These are phyloP conservation scores for Termitomyces sp. DNA, from an alignment of 768 basidiomycete genomes.

Conservation along the genomic window DNA sequence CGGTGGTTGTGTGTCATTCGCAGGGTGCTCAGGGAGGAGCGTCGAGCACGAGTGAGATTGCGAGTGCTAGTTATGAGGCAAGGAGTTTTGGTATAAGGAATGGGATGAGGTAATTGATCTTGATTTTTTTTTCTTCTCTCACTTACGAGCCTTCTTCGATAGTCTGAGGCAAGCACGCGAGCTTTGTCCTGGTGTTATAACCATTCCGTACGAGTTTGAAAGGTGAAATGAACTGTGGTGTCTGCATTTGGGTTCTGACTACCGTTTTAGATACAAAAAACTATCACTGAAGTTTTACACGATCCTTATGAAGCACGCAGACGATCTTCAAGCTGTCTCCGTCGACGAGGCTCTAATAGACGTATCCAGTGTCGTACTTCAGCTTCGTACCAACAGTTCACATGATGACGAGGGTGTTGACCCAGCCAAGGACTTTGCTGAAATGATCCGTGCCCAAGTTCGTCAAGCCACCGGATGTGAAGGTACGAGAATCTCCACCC, in stretches of 20 bases:
- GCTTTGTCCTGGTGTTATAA: slow-evolving; percentile 69
- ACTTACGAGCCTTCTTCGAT: not conserved
- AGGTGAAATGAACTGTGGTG: slow-evolving; percentile 38
- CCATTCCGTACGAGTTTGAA: slow-evolving; percentile 95
- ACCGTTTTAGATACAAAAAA: slow-evolving; percentile 66
- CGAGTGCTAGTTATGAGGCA: slow-evolving; percentile 93
- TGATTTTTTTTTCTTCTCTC: not conserved
- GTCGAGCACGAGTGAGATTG: slow-evolving; percentile 91
- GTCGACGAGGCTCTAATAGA: slow-evolving; percentile 96
- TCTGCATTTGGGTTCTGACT: not conserved
- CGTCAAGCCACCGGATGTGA: slow-evolving; percentile 81
- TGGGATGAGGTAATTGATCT: slow-evolving; percentile 81
- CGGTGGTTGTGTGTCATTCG: slow-evolving; percentile 94
- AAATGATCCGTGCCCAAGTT: slow-evolving; percentile 77
- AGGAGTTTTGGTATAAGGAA: slow-evolving; percentile 84
- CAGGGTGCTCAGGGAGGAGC: slow-evolving; percentile 70
- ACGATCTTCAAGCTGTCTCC: slow-evolving; percentile 92
- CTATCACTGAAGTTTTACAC: slow-evolving; percentile 89
- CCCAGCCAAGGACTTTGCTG: slow-evolving; percentile 75
- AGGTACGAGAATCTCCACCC: slow-evolving; percentile 42
- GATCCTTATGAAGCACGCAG: slow-evolving; percentile 84
- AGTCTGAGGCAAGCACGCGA: slow-evolving; percentile 72
- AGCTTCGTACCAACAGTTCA: slow-evolving; percentile 29
- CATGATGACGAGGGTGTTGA: slow-evolving; percentile 39
- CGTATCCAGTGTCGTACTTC: slow-evolving; percentile 62